Percentiles rank a stretch among this genome's conserved stretches.
These are phyloP conservation scores for Vachellia collinsii DNA, from an alignment of 306 rosid genomes.

Conservation along the genomic window DNA sequence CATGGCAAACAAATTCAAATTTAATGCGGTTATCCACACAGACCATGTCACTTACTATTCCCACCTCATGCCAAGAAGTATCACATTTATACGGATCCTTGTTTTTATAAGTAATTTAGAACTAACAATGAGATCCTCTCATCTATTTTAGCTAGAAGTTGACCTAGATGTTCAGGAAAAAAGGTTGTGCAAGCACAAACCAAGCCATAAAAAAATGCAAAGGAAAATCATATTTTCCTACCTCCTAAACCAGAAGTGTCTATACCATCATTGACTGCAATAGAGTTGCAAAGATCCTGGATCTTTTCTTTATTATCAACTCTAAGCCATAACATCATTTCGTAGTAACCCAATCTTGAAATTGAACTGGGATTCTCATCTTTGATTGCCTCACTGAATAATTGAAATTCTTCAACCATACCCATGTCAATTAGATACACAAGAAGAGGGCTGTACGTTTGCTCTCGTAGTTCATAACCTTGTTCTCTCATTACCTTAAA, in stretches of 20 bases:
- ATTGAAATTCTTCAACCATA: constrained; percentile 67
- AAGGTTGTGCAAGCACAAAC: not conserved
- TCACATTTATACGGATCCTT: constrained; percentile 31
- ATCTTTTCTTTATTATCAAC: constrained; percentile 66
- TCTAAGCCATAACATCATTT: constrained; percentile 75
- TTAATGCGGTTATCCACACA: constrained; percentile 13
- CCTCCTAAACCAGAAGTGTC: constrained; percentile 60
- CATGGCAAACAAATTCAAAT: constrained; percentile 21
- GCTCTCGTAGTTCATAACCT: constrained; percentile 65
- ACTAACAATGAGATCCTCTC: constrained; percentile 20
- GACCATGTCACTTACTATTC: constrained; percentile 18
- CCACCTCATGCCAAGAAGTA: constrained; percentile 20
- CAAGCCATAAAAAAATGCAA: constrained; percentile 9
- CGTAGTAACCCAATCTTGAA: constrained; percentile 79
- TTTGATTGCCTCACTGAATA: constrained; percentile 57
- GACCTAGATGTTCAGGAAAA: constrained; percentile 6
- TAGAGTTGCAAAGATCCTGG: constrained; percentile 62
- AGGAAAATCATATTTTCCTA: constrained; percentile 38
- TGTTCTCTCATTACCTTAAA: constrained; percentile 61
- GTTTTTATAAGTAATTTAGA: constrained; percentile 19
- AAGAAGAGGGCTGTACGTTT: constrained; percentile 66
- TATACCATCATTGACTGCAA: constrained; percentile 46
- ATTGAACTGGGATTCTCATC: constrained; percentile 49
- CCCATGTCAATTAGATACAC: constrained; percentile 67
- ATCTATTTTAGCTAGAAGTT: constrained; percentile 15